Percentiles rank a stretch among this genome's conserved stretches.
Evolutionary conservation across 345 rosid genomes (phyloP).

Genomic region (Orychophragmus violaceus): DNA sequence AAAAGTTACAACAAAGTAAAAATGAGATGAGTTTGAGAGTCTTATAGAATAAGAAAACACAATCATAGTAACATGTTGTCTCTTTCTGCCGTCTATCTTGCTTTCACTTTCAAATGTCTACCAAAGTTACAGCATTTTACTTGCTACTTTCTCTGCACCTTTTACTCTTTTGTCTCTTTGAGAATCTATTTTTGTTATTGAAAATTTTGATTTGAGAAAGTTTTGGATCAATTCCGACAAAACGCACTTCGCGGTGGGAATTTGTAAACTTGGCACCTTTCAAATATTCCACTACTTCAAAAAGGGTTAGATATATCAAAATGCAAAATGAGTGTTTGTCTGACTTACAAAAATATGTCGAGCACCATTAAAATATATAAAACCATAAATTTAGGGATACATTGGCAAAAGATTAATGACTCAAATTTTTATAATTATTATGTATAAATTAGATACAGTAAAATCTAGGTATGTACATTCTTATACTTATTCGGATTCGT

Average conservation of each 20-base stretch:
- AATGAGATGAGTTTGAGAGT: neutral
- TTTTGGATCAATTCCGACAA: neutral
- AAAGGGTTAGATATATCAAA: neutral
- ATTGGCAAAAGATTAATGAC: neutral
- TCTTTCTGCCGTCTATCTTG: slow-evolving; percentile 18
- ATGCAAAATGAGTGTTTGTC: neutral
- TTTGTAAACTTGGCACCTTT: neutral
- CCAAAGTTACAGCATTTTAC: slow-evolving; percentile 21
- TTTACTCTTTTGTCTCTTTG: neutral
- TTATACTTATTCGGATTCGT: too few relatives aligned
- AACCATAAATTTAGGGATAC: neutral
- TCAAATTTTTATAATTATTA: neutral
- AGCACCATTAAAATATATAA: neutral
- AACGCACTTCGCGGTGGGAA: neutral
- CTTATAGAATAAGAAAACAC: slow-evolving; percentile 3
- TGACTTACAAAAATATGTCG: neutral
- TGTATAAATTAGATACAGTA: neutral
- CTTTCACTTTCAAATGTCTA: slow-evolving; percentile 29
- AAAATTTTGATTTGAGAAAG: neutral
- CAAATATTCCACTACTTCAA: neutral
- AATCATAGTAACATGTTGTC: slow-evolving; percentile 22
- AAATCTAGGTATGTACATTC: too few relatives aligned
- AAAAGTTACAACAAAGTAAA: neutral
- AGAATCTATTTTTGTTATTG: neutral
- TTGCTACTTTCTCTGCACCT: neutral